Evolutionary conservation across 2,329 filamentous ascomycete genomes (phyloP).

Genomic region (Elsinoe necatrix): DNA sequence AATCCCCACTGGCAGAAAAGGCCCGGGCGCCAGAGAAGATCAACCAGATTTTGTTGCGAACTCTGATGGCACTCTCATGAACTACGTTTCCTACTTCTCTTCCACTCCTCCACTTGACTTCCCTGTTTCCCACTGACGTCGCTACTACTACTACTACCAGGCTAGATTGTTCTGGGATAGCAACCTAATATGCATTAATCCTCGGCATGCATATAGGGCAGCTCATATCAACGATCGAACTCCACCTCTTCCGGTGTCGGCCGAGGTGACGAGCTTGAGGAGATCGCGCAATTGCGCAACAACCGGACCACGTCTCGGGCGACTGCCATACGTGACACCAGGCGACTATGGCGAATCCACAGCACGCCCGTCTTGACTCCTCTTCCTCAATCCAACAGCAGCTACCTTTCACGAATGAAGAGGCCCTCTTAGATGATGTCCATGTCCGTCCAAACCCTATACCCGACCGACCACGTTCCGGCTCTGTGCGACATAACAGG

Average conservation of each 20-base stretch:
- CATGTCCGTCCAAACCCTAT: constrained; percentile 9
- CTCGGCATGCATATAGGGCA: neutral
- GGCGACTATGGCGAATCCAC: constrained; percentile 1
- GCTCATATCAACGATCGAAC: neutral
- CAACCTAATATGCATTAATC: neutral
- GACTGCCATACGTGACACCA: neutral
- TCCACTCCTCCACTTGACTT: neutral
- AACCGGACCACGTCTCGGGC: neutral
- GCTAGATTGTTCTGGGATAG: neutral
- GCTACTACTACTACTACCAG: neutral
- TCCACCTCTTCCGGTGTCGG: neutral
- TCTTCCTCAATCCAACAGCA: constrained; percentile 19
- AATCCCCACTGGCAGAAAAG: neutral
- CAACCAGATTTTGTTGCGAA: neutral
- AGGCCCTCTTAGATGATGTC: constrained; percentile 15
- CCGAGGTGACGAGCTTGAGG: neutral
- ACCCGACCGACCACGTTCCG: constrained; percentile 17
- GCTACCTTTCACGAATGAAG: constrained; percentile 20
- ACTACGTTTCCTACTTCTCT: neutral
- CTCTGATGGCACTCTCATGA: neutral
- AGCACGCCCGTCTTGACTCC: constrained; percentile 17
- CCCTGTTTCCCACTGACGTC: neutral
- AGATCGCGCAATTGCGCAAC: neutral
- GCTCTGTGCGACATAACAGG: constrained; percentile 17
- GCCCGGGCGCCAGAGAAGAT: neutral